A percentile compares a stretch with the other conserved stretches of the same genome.
Evolutionary conservation across 768 basidiomycete species (phyloP).

Genomic region (Neoboletus brunneissimus): DNA sequence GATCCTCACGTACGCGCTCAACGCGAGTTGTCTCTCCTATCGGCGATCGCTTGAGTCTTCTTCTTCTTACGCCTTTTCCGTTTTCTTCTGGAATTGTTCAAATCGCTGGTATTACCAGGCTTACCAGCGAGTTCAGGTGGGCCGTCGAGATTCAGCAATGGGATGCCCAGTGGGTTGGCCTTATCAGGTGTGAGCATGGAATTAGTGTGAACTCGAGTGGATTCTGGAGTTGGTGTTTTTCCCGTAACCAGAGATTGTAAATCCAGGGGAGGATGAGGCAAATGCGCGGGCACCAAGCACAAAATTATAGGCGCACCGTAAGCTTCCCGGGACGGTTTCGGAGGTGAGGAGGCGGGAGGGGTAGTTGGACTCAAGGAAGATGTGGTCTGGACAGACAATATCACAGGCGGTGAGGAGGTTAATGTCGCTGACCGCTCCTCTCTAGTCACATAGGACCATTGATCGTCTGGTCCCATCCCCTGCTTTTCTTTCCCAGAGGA

Average conservation of each 20-base stretch:
- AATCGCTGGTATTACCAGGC: conserved; percentile 14
- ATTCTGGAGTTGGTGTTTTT: background rate
- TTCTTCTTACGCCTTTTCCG: conserved; percentile 53
- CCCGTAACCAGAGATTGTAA: conserved; percentile 18
- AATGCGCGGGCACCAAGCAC: conserved; percentile 5
- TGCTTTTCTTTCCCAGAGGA: conserved; percentile 6
- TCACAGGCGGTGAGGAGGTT: conserved; percentile 3
- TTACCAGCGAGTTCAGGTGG: conserved; percentile 34
- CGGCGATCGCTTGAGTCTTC: conserved; percentile 36
- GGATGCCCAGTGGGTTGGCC: conserved; percentile 26
- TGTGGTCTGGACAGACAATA: conserved; percentile 6
- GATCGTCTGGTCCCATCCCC: background rate
- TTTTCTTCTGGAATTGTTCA: conserved; percentile 47
- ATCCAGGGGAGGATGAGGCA: conserved; percentile 13
- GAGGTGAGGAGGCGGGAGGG: background rate
- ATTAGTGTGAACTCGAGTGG: conserved; percentile 3
- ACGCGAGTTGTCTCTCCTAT: conserved; percentile 16
- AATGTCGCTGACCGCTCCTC: background rate
- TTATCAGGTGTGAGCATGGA: conserved; percentile 8
- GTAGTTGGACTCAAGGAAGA: conserved; percentile 1
- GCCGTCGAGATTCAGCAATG: conserved; percentile 56
- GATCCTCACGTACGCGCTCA: conserved; percentile 18
- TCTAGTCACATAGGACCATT: background rate
- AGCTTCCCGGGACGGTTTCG: conserved; percentile 3
- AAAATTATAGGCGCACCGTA: conserved; percentile 19